Evolutionary conservation across 2,329 filamentous ascomycete genomes (phyloP), one percentile per base, ranked within the genome.

Genomic region (Ramichloridium luteum): DNA sequence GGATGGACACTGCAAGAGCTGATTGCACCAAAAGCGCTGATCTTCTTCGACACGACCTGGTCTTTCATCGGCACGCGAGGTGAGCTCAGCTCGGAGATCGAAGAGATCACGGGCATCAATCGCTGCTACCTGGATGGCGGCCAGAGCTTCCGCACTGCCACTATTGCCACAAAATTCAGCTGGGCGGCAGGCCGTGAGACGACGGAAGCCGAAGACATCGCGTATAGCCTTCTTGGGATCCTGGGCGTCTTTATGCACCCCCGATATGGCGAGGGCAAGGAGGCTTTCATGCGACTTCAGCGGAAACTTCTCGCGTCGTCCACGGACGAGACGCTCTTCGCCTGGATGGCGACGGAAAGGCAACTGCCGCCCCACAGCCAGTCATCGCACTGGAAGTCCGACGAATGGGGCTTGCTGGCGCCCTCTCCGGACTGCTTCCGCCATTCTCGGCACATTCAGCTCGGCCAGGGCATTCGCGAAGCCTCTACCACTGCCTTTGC

Each of bases 221-320:
- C 59, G 1, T 66, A 65, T 27, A 62, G 50, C 4, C 44, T 67
- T 0, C 34, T 65, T 3, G 62, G 62, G 0, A 48, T 65, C 0
- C 64, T 66, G 14, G 48, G 47, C 1, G 48, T 65, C 16, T 51
- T 58, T 16, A 60, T 65, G 53, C 53, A 59, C 0, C 37, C 63
- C 2, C 29, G 62, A 0, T 65, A 65, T 31, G 61, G 61, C 0
- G 47, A 50, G 22, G 20, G 20, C 8, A n/a, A 8, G 8, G 8
- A 23, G n/a, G 20, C 20, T n/a, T 23, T 23, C n/a, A n/a, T n/a
- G n/a, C 20, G 20, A 23, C 20, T 23, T 8, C 20, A 23, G 20
- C 8, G n/a, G 20, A 23, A 8, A 8, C 20, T 23, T 8, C 20
- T 23, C 8, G 20, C 8, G 20, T 8, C 20, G 20, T 23, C 20